phyloP scores from a whole-genome alignment of 1,284 basidiomycete genomes.

The Marasmius oreades region DNA sequence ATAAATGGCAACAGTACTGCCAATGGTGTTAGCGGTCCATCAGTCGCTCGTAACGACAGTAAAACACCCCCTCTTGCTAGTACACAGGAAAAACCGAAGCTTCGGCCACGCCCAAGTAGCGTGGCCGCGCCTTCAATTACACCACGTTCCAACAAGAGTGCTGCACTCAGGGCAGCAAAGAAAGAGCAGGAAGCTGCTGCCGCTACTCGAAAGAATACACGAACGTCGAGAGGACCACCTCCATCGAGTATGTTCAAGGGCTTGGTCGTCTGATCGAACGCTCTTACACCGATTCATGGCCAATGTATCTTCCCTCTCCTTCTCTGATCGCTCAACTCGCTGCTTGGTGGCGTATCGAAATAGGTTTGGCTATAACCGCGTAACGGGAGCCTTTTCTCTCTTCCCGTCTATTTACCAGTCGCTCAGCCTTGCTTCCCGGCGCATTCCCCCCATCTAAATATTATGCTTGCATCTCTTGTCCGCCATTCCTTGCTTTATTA shows the following conservation, averaged over 20 bases:
- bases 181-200: slow-evolving; percentile 44
- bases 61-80: slow-evolving; percentile 2
- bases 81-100: slow-evolving; percentile 14
- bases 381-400: background rate
- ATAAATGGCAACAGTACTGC: slow-evolving; percentile 17
- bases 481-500: background rate
- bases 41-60: background rate
- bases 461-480: background rate
- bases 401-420: background rate
- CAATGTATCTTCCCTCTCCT: background rate
- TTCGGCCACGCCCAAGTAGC: slow-evolving; percentile 50
- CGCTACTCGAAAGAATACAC: slow-evolving; percentile 28
- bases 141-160: slow-evolving; percentile 71
- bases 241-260: slow-evolving; percentile 14
- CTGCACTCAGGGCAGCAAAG: slow-evolving; percentile 68
- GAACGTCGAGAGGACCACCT: slow-evolving; percentile 21
- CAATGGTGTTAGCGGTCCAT: background rate
- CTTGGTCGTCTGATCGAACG: slow-evolving; percentile 4
- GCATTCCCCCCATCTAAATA: background rate
- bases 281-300: background rate
- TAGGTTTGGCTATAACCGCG: background rate
- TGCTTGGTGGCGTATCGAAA: background rate
- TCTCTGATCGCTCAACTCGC: background rate
- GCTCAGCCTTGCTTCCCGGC: background rate
- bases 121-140: slow-evolving; percentile 53